Conservation (phyloP, 225 moss, liverwort and hornwort genomes). For the Takakia lepidozioides region DNA sequence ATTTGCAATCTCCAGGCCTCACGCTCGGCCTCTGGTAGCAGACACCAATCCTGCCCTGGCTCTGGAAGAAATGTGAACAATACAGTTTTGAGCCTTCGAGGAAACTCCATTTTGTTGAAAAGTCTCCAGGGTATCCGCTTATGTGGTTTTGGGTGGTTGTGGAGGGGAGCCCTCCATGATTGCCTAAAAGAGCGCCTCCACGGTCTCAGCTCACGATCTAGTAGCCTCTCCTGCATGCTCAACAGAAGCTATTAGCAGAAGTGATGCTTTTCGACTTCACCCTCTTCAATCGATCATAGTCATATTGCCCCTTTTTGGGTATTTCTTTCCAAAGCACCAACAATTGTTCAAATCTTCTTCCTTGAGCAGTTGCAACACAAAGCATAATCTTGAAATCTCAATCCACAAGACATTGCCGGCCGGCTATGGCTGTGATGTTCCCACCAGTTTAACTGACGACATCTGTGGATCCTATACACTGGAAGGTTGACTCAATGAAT, state of each 20-base stretch:
- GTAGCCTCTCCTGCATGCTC: conserved; percentile 7
- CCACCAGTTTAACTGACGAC: too few species aligned
- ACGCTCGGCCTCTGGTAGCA: conserved; percentile 12
- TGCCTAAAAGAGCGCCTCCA: conserved; percentile 34
- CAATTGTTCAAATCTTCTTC: background rate
- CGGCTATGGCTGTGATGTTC: too few species aligned
- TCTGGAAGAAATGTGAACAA: background rate
- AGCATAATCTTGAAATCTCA: too few species aligned
- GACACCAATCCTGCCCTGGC: conserved; percentile 13
- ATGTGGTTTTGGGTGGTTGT: conserved; percentile 2
- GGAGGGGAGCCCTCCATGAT: conserved; percentile 19
- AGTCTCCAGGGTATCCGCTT: conserved; percentile 8
- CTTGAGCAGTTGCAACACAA: background rate
- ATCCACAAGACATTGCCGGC: too few species aligned
- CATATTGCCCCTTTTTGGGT: too few species aligned
- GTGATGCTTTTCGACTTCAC: background rate
- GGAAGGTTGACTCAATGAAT: too few species aligned
- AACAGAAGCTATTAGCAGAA: background rate
- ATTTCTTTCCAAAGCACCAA: background rate
- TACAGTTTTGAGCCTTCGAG: conserved; percentile 7
- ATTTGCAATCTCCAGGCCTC: conserved; percentile 33
- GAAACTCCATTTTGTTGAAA: conserved; percentile 15
- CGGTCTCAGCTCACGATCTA: conserved; percentile 16
- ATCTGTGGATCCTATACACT: too few species aligned
- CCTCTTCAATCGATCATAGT: too few species aligned